Evolutionary conservation across 768 basidiomycete genomes (phyloP).

Genomic region (Hortiboletus campestris): DNA sequence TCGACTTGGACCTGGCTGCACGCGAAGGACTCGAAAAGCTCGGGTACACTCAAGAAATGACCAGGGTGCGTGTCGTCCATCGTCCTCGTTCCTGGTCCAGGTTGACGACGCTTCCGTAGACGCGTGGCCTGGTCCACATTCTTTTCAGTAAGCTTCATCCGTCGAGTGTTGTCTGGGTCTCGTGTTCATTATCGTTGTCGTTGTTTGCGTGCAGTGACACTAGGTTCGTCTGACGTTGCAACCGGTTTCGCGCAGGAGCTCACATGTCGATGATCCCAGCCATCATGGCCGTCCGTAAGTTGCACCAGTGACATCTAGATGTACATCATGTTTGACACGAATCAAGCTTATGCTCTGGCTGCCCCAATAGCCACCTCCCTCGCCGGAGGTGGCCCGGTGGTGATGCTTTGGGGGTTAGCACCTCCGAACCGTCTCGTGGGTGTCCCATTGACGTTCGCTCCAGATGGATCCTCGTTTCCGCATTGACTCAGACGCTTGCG

Average conservation of each 20-base stretch:
- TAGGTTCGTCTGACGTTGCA: conserved; percentile 35
- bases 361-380: conserved; percentile 57
- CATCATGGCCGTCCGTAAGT: conserved; percentile 63
- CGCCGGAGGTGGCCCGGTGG: conserved; percentile 52
- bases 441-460: neutral
- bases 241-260: neutral
- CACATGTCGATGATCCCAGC: conserved; percentile 32
- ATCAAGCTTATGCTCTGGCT: conserved; percentile 51
- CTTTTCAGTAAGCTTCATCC: conserved; percentile 46
- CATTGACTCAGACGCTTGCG: conserved; percentile 47
- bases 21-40: conserved; percentile 45
- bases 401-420: conserved; percentile 58
- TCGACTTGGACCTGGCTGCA: conserved; percentile 27
- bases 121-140: conserved; percentile 50
- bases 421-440: neutral
- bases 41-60: conserved; percentile 56
- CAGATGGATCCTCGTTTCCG: conserved; percentile 53
- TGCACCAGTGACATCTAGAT: neutral
- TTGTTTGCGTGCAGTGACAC: conserved; percentile 38
- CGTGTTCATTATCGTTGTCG: neutral
- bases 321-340: conserved; percentile 1
- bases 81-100: neutral
- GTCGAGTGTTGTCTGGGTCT: neutral
- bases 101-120: conserved; percentile 28
- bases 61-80: conserved; percentile 36